These are phyloP conservation scores for Ganoderma lingzhi DNA, from an alignment of 1,284 basidiomycete genomes.

Conservation along the genomic window DNA sequence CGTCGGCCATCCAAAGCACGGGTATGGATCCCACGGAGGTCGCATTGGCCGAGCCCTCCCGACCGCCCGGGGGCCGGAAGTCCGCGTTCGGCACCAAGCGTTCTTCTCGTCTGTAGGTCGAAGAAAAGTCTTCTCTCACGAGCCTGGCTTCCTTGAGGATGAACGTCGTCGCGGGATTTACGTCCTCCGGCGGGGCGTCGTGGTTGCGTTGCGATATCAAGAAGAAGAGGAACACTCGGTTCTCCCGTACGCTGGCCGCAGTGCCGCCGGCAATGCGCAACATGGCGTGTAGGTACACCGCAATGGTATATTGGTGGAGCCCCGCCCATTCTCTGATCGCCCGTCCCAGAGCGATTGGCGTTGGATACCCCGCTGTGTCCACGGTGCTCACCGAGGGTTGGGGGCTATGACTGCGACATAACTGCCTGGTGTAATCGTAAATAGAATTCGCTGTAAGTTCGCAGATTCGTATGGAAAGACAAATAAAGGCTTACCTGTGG, in stretches of 20 bases:
- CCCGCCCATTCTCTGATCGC: not conserved
- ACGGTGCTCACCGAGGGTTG: not conserved
- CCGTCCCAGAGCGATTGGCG: not conserved
- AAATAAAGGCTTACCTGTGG: no score
- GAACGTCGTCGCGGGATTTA: not conserved
- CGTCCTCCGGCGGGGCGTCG: not conserved
- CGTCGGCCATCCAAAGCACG: not conserved
- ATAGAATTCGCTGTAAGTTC: not conserved
- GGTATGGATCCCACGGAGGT: not conserved
- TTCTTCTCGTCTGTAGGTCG: not conserved
- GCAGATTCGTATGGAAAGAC: not conserved
- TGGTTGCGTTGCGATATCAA: not conserved
- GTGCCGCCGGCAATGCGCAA: not conserved
- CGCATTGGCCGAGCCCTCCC: not conserved
- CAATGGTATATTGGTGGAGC: not conserved
- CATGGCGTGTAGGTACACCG: not conserved
- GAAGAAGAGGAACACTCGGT: constrained; percentile 1
- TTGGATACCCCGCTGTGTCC: not conserved
- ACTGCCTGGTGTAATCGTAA: not conserved
- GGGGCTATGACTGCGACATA: not conserved
- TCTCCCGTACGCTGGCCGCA: not conserved
- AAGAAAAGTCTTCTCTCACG: not conserved
- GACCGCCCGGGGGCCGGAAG: not conserved
- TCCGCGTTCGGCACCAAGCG: not conserved
- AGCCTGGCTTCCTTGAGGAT: not conserved